Percentiles rank a stretch among this genome's conserved stretches.
Evolutionary conservation across 1,284 basidiomycete species (phyloP).

Genomic region (Flammula alnicola): DNA sequence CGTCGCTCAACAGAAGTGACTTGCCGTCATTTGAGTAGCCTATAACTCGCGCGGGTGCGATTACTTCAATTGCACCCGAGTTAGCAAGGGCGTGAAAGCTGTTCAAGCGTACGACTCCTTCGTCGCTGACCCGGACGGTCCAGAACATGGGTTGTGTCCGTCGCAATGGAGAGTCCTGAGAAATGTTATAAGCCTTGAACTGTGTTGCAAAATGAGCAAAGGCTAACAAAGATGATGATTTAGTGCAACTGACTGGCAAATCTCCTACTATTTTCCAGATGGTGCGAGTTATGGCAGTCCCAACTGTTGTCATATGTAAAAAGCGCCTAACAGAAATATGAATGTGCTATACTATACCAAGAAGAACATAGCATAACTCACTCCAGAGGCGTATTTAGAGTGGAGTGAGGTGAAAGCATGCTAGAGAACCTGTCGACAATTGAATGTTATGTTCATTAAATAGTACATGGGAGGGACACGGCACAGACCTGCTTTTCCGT

Average conservation of each 20-base stretch:
- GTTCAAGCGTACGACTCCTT: slow-evolving; percentile 43
- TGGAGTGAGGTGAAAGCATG: slow-evolving; percentile 40
- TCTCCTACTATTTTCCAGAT: no score
- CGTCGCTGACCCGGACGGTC: slow-evolving; percentile 50
- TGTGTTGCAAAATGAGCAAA: slow-evolving; percentile 38
- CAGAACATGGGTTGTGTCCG: slow-evolving; percentile 47
- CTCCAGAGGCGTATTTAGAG: slow-evolving; percentile 42
- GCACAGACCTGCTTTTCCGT: slow-evolving; percentile 55
- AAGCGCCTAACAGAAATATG: slow-evolving; percentile 40
- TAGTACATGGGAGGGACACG: background rate
- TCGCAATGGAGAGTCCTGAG: slow-evolving; percentile 46
- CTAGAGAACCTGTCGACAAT: slow-evolving; percentile 36
- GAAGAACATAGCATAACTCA: slow-evolving; percentile 29
- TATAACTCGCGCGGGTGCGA: slow-evolving; percentile 44
- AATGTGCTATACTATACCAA: slow-evolving; percentile 40
- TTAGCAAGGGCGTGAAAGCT: slow-evolving; percentile 43
- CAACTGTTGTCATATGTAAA: slow-evolving; percentile 47
- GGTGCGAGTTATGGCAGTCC: slow-evolving; percentile 42
- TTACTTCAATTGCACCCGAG: slow-evolving; percentile 45
- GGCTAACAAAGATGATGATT: no score
- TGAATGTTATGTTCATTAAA: no score
- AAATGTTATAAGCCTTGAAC: slow-evolving; percentile 29
- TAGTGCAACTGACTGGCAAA: no score
- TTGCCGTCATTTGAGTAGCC: slow-evolving; percentile 43
- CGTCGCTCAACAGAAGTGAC: slow-evolving; percentile 45